Conservation (phyloP, 208 protist genomes). For the Crithidia brevicula region DNA sequence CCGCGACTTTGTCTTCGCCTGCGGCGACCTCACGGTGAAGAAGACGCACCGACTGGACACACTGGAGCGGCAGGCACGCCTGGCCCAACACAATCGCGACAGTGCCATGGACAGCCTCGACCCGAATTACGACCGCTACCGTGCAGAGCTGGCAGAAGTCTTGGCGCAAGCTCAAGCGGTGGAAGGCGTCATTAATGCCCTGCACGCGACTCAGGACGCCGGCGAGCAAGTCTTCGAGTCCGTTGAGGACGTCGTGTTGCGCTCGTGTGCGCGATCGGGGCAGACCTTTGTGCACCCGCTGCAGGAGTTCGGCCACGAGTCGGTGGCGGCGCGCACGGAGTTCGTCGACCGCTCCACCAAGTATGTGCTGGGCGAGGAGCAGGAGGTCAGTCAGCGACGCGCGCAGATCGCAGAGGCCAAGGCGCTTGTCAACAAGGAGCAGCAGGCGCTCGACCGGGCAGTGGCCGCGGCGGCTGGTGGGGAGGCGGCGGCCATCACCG, state of each 20-base stretch:
- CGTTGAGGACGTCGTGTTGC: constrained; percentile 60
- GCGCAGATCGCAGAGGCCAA: constrained; percentile 65
- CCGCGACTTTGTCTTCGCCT: constrained; percentile 68
- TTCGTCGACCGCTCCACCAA: constrained; percentile 80
- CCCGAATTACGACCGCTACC: constrained; percentile 78
- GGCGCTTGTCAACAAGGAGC: constrained; percentile 63
- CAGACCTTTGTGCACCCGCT: constrained; percentile 75
- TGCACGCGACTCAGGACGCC: constrained; percentile 83
- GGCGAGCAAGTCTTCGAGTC: constrained; percentile 83
- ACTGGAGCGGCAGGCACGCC: constrained; percentile 81
- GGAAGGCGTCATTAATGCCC: constrained; percentile 76
- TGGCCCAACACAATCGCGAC: constrained; percentile 79
- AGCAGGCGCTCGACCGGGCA: constrained; percentile 53
- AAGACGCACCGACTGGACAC: constrained; percentile 88
- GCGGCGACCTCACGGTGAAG: constrained; percentile 82
- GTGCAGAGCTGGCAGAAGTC: constrained; percentile 64
- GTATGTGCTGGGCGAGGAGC: constrained; percentile 83
- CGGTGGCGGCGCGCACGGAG: constrained; percentile 63
- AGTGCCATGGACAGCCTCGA: constrained; percentile 89
- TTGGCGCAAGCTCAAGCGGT: constrained; percentile 75
- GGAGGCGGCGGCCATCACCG: background rate
- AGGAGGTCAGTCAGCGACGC: constrained; percentile 66
- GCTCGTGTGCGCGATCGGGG: constrained; percentile 46
- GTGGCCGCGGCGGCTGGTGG: constrained; percentile 32
- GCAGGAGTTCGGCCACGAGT: constrained; percentile 74